phyloP scores from a whole-genome alignment of 495 filamentous ascomycete species.

The Neurospora pannonica region DNA sequence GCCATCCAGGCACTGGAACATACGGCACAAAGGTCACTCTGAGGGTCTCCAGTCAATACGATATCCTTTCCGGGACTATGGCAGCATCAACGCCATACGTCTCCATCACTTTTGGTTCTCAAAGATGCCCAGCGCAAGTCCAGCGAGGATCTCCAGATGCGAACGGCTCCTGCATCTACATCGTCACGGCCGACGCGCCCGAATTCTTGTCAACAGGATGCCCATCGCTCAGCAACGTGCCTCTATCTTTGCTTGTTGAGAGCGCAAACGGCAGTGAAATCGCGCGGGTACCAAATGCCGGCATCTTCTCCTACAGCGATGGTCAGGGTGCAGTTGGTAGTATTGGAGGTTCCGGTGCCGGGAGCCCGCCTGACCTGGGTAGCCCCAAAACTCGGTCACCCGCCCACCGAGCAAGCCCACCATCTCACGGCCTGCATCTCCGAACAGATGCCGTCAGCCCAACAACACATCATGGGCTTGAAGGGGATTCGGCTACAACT shows the following conservation, averaged over 20 bases:
- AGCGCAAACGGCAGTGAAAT: conserved; percentile 51
- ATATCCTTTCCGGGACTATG: conserved; percentile 40
- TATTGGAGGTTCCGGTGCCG: conserved; percentile 22
- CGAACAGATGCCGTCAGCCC: conserved; percentile 19
- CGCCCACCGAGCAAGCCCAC: conserved; percentile 31
- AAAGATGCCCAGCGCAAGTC: conserved; percentile 54
- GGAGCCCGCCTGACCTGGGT: conserved; percentile 34
- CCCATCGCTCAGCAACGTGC: conserved; percentile 54
- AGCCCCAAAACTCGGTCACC: conserved; percentile 37
- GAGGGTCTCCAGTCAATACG: conserved; percentile 64
- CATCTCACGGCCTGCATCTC: conserved; percentile 21
- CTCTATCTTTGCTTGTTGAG: conserved; percentile 64
- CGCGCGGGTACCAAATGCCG: conserved; percentile 53
- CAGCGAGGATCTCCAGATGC: conserved; percentile 51
- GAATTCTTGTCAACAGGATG: conserved; percentile 57
- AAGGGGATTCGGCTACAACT: conserved; percentile 31
- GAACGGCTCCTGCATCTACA: conserved; percentile 53
- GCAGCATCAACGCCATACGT: conserved; percentile 46
- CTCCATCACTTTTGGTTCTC: conserved; percentile 65
- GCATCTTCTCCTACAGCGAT: conserved; percentile 62
- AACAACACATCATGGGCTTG: conserved; percentile 19
- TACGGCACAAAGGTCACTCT: conserved; percentile 62
- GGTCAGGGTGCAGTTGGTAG: conserved; percentile 24
- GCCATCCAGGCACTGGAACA: conserved; percentile 55
- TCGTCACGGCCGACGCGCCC: conserved; percentile 64